These are phyloP conservation scores for Magnusiomyces paraingens DNA, from an alignment of 1,139 yeast genomes.

Conservation along the genomic window DNA sequence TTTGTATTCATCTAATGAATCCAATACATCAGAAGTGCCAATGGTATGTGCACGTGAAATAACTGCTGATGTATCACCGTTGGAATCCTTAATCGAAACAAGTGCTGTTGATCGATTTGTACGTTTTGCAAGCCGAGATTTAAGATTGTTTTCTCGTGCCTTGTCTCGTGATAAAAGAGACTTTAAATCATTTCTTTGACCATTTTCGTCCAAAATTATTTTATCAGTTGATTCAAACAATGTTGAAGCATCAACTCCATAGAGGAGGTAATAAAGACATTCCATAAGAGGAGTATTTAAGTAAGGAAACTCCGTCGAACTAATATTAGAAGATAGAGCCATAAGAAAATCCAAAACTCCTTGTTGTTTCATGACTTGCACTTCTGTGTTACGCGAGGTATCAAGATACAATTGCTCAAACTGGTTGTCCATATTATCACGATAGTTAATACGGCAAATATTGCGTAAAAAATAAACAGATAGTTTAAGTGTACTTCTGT, in stretches of 20 bases:
- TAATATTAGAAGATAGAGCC: constrained; percentile 61
- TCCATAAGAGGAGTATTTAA: constrained; percentile 66
- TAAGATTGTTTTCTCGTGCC: too few relatives aligned
- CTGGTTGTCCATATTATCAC: constrained; percentile 30
- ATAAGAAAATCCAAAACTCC: constrained; percentile 66
- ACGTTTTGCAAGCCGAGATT: too few relatives aligned
- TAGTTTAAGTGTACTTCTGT: constrained; percentile 64
- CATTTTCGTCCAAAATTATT: not conserved
- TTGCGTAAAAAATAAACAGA: constrained; percentile 73
- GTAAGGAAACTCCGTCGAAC: constrained; percentile 50
- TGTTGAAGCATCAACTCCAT: constrained; percentile 41
- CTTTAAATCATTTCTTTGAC: not conserved
- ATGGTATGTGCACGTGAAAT: too few relatives aligned
- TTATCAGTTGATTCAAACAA: not conserved
- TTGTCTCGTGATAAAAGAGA: too few relatives aligned
- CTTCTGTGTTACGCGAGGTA: constrained; percentile 34
- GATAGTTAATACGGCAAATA: constrained; percentile 67
- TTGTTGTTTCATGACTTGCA: constrained; percentile 54
- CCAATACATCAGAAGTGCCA: too few relatives aligned
- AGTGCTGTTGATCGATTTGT: too few relatives aligned
- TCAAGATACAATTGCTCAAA: not conserved
- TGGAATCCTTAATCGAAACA: too few relatives aligned
- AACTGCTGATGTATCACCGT: too few relatives aligned
- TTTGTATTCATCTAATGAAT: too few relatives aligned
- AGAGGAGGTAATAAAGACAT: constrained; percentile 55